These are phyloP conservation scores for Sugiyamaella chiloensis DNA, from an alignment of 805 yeast genomes.

Conservation along the genomic window DNA sequence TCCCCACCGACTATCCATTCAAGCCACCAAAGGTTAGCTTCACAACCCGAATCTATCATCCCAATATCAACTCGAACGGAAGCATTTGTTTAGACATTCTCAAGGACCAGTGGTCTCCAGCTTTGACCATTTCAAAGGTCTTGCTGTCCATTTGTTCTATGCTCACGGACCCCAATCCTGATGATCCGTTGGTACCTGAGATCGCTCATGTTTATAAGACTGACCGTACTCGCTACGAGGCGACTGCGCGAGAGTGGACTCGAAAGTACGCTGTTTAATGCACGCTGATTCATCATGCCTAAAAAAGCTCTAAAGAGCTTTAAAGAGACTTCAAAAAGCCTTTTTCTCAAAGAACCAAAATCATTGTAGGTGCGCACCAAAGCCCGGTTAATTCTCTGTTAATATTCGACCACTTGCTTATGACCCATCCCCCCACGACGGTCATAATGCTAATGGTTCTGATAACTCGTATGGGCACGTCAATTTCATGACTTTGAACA, in stretches of 20 bases:
- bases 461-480: too few relatives aligned
- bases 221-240: constrained; percentile 90
- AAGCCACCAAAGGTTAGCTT: constrained; percentile 94
- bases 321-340: too few relatives aligned
- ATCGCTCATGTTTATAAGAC: constrained; percentile 95
- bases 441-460: too few relatives aligned
- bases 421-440: too few relatives aligned
- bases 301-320: too few relatives aligned
- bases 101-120: constrained; percentile 99
- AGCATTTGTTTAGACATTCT: constrained; percentile 94
- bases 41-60: constrained; percentile 95
- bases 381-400: too few relatives aligned
- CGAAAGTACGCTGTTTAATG: constrained; percentile 88
- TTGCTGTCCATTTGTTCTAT: constrained; percentile 91
- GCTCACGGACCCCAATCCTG: constrained; percentile 97
- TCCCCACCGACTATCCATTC: constrained; percentile 99
- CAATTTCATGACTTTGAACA: too few relatives aligned
- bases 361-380: too few relatives aligned
- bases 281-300: too few relatives aligned
- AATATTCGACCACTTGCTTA: too few relatives aligned
- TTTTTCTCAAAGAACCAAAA: too few relatives aligned
- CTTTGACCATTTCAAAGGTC: constrained; percentile 92
- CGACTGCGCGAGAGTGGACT: constrained; percentile 98
- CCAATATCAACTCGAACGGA: constrained; percentile 94
- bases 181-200: constrained; percentile 98